Evolutionary conservation across 805 yeast species (phyloP).

Genomic region (Pichia kluyveri): DNA sequence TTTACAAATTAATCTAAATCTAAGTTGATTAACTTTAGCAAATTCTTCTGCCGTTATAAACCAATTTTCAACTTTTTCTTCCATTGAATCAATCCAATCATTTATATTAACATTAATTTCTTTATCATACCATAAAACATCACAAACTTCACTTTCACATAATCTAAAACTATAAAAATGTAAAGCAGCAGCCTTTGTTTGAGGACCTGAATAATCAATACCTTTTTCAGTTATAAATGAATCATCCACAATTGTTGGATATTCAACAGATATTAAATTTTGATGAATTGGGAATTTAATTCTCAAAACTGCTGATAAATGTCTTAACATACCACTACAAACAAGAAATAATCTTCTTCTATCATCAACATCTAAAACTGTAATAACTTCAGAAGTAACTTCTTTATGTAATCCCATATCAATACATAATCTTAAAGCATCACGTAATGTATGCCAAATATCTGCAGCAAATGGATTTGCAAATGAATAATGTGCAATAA

Average conservation of each 20-base stretch:
- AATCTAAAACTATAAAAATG: constrained; percentile 8
- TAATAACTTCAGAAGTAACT: constrained; percentile 5
- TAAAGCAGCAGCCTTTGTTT: constrained; percentile 11
- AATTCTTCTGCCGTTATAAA: constrained; percentile 10
- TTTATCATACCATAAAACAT: constrained; percentile 10
- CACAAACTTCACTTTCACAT: constrained; percentile 10
- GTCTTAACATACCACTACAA: constrained; percentile 8
- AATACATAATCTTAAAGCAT: constrained; percentile 7
- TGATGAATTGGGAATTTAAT: constrained; percentile 8
- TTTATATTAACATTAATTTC: constrained; percentile 1
- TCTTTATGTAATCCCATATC: constrained; percentile 11
- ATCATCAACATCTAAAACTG: constrained; percentile 6
- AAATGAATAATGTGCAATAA: constrained; percentile 11
- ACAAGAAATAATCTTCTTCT: constrained; percentile 8
- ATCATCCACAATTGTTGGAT: constrained; percentile 10
- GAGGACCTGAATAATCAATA: constrained; percentile 10
- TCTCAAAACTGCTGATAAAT: constrained; percentile 4
- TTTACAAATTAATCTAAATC: constrained; percentile 10
- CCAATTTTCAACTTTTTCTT: constrained; percentile 7
- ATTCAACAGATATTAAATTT: constrained; percentile 4
- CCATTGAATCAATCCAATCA: constrained; percentile 7
- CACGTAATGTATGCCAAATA: constrained; percentile 6
- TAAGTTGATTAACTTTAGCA: constrained; percentile 9
- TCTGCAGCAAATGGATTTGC: constrained; percentile 13
- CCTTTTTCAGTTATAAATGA: constrained; percentile 7